Base-by-base conservation (phyloP, 202 grass and related monocot genomes). In the Miscanthus sacchariflorus region DNA sequence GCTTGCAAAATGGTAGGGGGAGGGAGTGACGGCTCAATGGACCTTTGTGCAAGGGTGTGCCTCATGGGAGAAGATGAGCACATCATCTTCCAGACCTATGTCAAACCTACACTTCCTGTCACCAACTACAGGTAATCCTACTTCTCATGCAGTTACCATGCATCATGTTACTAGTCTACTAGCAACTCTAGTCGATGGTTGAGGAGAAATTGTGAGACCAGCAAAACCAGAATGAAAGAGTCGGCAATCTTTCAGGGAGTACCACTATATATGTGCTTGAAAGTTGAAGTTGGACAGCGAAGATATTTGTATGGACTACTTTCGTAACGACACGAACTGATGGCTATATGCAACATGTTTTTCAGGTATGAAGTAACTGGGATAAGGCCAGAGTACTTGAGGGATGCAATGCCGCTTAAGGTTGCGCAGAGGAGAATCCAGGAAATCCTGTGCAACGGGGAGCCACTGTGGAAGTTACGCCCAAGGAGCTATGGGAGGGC, bases 1-100 rank as follows among this genome's bases (percentile, higher is more conserved):
- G 93, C 71, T 49, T 95, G 92, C 64, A 98, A 93, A 76, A 90
- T 94, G 92, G 95, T 95, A 12, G 93, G 92, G 38, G 93, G 93
- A 65, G 95, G 93, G 61, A 94, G 71, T 52, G 95, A 98, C 59
- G 95, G 93, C 15, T 94, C 93, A 1, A 5, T 90, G 27, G 88
- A 98, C 88, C 85, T 95, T 68, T 94, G 90, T 38, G 93, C 91
- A 4, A 94, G 80, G 44, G 84, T 95, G 39, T 98, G 93, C 87
- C 88, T 98, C n/a, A 78, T 89, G 17, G 90, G 92, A 9, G 95
- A 95, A 74, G 90, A 98, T 36, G 95, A 95, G 85, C 94, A 80
- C 75, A 49, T 94, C 78, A 87, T 95, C 81, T 98, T 98, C 85
- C 87, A 98, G 30, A 88, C 93, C 52, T 95, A 93, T 64, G 78